These are phyloP conservation scores for Linnemannia elongata DNA, from an alignment of 192 early-diverging fungal genomes.

Conservation along the genomic window DNA sequence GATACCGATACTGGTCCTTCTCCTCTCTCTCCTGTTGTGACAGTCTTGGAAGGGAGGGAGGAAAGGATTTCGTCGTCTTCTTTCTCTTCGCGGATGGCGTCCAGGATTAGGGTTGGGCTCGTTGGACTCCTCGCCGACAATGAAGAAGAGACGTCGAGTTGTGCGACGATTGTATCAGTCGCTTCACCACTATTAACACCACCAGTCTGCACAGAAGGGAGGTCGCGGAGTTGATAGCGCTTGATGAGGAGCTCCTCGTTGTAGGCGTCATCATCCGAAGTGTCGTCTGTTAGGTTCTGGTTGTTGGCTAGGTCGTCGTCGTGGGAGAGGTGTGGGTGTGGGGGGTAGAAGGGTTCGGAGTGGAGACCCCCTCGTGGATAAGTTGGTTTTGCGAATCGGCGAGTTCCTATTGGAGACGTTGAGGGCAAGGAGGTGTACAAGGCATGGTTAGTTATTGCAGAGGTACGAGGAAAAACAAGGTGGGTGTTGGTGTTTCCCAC, in stretches of 20 bases:
- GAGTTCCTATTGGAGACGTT: neutral
- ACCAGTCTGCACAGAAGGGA: neutral
- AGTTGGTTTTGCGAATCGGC: neutral
- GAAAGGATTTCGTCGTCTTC: neutral
- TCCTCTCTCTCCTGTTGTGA: neutral
- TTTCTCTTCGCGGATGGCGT: conserved; percentile 25
- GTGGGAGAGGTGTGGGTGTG: neutral
- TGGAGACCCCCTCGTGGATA: neutral
- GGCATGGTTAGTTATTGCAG: too few relatives aligned
- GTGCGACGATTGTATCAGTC: too few relatives aligned
- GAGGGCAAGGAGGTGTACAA: neutral
- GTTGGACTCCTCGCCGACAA: neutral
- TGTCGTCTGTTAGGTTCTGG: neutral
- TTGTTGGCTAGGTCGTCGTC: conserved; percentile 17
- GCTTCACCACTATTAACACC: too few relatives aligned
- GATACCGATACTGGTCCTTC: neutral
- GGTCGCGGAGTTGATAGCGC: conserved; percentile 29
- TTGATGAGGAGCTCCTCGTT: conserved; percentile 1
- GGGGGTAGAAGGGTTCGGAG: neutral
- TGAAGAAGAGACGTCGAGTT: too few relatives aligned
- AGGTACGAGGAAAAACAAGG: too few relatives aligned
- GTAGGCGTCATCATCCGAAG: neutral
- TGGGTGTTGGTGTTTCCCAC: too few relatives aligned
- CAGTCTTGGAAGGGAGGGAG: neutral
- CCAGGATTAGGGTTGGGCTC: neutral